Base-by-base conservation (phyloP, 139 green algal genomes). In the Coelastrella sp. region DNA sequence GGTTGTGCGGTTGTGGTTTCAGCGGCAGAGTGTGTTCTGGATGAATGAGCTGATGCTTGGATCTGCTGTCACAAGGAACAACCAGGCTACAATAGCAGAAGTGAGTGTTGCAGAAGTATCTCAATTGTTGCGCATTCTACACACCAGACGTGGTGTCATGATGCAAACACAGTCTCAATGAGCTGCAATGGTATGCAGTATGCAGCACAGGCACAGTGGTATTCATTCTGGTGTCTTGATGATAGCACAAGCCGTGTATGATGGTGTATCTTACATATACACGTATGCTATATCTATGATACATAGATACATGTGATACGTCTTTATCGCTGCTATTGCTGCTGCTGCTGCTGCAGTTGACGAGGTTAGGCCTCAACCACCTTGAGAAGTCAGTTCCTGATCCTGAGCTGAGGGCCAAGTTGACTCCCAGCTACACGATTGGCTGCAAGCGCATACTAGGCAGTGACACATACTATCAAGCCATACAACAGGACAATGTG, bases 381-480 rank as follows among this genome's bases (percentile, higher is more conserved):
- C 53, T 64, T 5, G 30, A 64, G 19, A 64, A 64, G 53, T 32
- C 17, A 9, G 77, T 84, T n/a, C 5, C 77, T 2, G 59, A 84
- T 32, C 32, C 23, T 3, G 19, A 72, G 59, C 59, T 84, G 37
- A 23, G 59, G 4, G 40, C 38, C 1, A 23, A 21, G 1, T 37
- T 84, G 25, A 74, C 59, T 3, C 77, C 77, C 0, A 41, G 25
- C 25, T 84, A 84, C 59, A 23, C 53, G 3, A 13, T 69, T 41
- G 75, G 75, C 50, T 82, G 75, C 75, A 84, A 72, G 59, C 53
- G 53, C 7, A 27, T 64, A 27, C 53, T 64, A 21, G 57, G 51
- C 3, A 76, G 60, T 71, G 78, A 84, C 60, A 34, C 9, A 32
- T 84, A 75, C 38, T 84, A 77, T 43, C 78, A 38, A 21, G 62